Evolutionary conservation across 225 moss, liverwort and hornwort genomes (phyloP).

Genomic region (Climacium dendroides): DNA sequence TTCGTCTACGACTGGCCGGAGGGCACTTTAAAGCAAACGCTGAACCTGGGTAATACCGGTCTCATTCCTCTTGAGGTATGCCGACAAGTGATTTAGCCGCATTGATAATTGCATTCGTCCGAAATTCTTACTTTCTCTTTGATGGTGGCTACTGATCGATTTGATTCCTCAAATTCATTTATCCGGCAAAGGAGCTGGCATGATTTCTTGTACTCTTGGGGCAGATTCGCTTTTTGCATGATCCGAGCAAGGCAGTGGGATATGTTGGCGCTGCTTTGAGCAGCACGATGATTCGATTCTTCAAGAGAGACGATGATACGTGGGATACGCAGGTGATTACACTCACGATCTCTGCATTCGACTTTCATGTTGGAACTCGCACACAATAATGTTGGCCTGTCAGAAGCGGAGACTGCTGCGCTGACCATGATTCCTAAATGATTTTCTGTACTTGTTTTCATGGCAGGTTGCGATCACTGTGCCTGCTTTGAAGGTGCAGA

Average conservation of each 20-base stretch:
- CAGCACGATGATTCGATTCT: slow-evolving; percentile 89
- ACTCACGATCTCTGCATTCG: background rate
- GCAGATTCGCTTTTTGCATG: slow-evolving; percentile 87
- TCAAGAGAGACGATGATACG: slow-evolving; percentile 65
- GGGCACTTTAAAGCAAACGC: slow-evolving; percentile 86
- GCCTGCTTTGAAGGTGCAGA: slow-evolving; percentile 74
- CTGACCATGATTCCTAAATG: background rate
- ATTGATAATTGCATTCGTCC: background rate
- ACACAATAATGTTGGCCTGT: background rate
- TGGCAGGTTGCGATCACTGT: slow-evolving; percentile 80
- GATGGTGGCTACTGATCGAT: background rate
- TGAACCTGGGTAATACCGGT: slow-evolving; percentile 74
- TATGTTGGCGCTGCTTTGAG: slow-evolving; percentile 90
- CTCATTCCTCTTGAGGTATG: slow-evolving; percentile 97
- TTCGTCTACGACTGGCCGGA: slow-evolving; percentile 98
- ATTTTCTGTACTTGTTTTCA: background rate
- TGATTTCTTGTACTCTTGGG: background rate
- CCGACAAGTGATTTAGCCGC: background rate
- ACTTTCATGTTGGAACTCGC: background rate
- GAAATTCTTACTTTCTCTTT: background rate
- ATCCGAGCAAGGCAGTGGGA: slow-evolving; percentile 74
- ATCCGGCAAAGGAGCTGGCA: background rate
- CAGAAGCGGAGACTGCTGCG: background rate
- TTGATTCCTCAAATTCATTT: background rate
- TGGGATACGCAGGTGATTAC: slow-evolving; percentile 78